These are phyloP conservation scores for Penicillium robsamsonii DNA, from an alignment of 495 filamentous ascomycete species.

Conservation along the genomic window DNA sequence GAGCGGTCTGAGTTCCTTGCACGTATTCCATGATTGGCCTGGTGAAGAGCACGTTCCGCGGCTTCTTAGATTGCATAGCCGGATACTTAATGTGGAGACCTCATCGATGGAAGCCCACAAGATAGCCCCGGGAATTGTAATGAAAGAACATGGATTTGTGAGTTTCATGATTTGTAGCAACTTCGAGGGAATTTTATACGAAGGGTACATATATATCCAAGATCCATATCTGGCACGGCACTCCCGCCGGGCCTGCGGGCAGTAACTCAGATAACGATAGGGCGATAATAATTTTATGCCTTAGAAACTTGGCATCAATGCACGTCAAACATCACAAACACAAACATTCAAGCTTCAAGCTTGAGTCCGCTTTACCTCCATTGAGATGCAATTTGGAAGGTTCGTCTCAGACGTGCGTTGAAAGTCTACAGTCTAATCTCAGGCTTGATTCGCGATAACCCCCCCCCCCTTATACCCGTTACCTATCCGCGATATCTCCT, in stretches of 20 bases:
- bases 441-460: neutral
- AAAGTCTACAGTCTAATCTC: neutral
- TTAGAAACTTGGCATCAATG: slow-evolving; percentile 1
- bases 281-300: slow-evolving; percentile 1
- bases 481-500: neutral
- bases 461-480: neutral
- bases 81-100: neutral
- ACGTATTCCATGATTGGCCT: neutral
- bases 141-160: neutral
- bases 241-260: no score
- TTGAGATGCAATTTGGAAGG: neutral
- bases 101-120: neutral
- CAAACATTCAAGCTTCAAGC: slow-evolving; percentile 12
- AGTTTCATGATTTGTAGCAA: neutral
- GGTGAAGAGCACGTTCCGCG: neutral
- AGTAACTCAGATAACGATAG: slow-evolving; percentile 5
- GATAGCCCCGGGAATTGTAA: neutral
- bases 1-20: neutral
- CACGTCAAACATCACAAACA: slow-evolving; percentile 24
- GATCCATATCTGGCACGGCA: no score
- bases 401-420: neutral
- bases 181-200: neutral
- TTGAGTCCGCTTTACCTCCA: neutral
- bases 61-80: neutral
- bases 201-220: no score